These are phyloP conservation scores for Fusarium duplospermum DNA, from an alignment of 2,329 filamentous ascomycete genomes.

Conservation along the genomic window DNA sequence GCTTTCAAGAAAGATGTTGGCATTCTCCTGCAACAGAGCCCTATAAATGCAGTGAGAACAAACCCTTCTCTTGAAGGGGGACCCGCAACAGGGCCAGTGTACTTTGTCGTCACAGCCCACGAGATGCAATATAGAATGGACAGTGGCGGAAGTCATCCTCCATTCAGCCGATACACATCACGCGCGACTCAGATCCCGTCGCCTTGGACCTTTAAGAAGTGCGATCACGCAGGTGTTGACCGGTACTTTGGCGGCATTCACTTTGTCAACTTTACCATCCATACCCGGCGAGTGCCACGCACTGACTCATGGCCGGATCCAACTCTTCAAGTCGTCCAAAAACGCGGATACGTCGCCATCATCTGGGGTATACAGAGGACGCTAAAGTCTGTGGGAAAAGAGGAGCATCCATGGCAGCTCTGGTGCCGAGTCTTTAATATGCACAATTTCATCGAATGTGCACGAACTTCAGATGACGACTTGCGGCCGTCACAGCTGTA, in stretches of 20 bases:
- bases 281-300: background rate
- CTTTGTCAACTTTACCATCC: slow-evolving; percentile 23
- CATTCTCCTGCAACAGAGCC: slow-evolving; percentile 34
- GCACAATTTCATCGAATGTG: slow-evolving; percentile 12
- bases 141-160: slow-evolving; percentile 27
- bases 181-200: slow-evolving; percentile 25
- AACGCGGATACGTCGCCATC: slow-evolving; percentile 14
- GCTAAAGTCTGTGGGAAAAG: too few relatives aligned
- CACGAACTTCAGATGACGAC: background rate
- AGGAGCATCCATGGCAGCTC: slow-evolving; percentile 2
- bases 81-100: slow-evolving; percentile 30
- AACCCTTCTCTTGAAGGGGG: background rate
- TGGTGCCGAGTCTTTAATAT: slow-evolving; percentile 40
- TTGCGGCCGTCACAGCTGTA: slow-evolving; percentile 17
- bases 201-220: slow-evolving; percentile 34
- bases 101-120: slow-evolving; percentile 20
- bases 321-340: background rate
- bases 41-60: slow-evolving; percentile 16
- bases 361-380: slow-evolving; percentile 37
- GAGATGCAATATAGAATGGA: background rate
- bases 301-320: background rate
- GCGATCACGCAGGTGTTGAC: background rate
- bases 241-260: slow-evolving; percentile 38
- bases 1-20: slow-evolving; percentile 22
- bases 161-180: slow-evolving; percentile 26